Percentiles rank a stretch among this genome's conserved stretches.
These are phyloP conservation scores for Lobosporangium transversale DNA, from an alignment of 192 early-diverging fungal species.

Conservation along the genomic window DNA sequence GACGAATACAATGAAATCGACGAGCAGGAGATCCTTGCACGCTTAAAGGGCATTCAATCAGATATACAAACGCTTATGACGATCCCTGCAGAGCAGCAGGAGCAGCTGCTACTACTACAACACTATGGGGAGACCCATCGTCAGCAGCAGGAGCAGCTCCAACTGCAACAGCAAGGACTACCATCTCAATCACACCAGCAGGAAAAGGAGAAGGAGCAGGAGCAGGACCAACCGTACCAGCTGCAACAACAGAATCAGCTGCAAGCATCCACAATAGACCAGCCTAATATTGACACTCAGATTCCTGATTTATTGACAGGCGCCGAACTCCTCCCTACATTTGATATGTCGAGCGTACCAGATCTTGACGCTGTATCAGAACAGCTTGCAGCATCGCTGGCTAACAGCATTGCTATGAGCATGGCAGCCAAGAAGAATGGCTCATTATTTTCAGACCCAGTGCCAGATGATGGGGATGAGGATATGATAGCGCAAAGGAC, in stretches of 20 bases:
- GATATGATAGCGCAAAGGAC: background rate
- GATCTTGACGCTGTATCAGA: constrained; percentile 40
- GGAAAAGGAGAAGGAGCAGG: background rate
- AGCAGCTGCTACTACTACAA: constrained; percentile 41
- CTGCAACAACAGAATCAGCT: background rate
- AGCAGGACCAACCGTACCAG: background rate
- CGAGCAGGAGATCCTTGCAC: constrained; percentile 31
- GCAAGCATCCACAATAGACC: no score
- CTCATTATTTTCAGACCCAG: background rate
- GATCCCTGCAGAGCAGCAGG: constrained; percentile 51
- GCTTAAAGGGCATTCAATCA: constrained; percentile 22
- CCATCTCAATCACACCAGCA: background rate
- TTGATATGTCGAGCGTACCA: constrained; percentile 36
- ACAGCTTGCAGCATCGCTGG: constrained; percentile 35
- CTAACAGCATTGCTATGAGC: constrained; percentile 29
- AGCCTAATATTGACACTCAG: no score
- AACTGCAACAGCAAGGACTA: background rate
- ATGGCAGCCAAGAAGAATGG: constrained; percentile 19
- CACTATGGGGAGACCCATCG: constrained; percentile 43
- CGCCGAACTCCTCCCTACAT: constrained; percentile 4
- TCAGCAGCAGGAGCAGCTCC: constrained; percentile 30
- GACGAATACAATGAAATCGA: constrained; percentile 39
- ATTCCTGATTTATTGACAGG: constrained; percentile 3
- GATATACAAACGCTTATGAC: constrained; percentile 47
- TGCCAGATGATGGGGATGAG: no score